Percentiles rank a stretch among this genome's conserved stretches.
Conservation (phyloP, 2,329 filamentous ascomycete species). For the Cytospora mali region DNA sequence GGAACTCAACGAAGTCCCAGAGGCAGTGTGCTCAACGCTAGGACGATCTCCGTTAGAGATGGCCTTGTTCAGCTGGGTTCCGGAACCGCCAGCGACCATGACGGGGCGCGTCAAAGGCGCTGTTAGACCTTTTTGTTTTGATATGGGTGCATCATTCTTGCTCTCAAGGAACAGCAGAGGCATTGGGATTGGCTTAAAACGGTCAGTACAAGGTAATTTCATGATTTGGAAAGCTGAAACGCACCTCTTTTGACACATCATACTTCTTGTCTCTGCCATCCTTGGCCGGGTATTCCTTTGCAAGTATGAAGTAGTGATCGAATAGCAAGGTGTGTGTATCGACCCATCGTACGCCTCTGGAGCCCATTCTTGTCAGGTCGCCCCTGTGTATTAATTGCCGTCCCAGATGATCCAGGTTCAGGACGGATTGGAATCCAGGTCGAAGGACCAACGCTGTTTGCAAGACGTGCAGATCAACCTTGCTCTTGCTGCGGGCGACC, state of each 20-base stretch:
- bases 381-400: constrained; percentile 87
- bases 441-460: constrained; percentile 81
- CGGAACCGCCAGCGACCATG: constrained; percentile 58
- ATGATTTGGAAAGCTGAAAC: not conserved
- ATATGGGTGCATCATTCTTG: constrained; percentile 85
- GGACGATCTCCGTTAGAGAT: constrained; percentile 56
- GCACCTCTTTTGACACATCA: constrained; percentile 86
- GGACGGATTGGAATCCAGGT: constrained; percentile 83
- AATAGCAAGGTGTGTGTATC: constrained; percentile 94
- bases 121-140: constrained; percentile 77
- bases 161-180: constrained; percentile 91
- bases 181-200: constrained; percentile 81
- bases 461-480: constrained; percentile 85
- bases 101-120: constrained; percentile 62
- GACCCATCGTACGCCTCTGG: constrained; percentile 87
- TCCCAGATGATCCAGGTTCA: constrained; percentile 93
- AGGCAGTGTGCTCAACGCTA: constrained; percentile 68
- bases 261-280: constrained; percentile 77
- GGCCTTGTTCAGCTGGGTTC: constrained; percentile 60
- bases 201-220: constrained; percentile 33
- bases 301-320: constrained; percentile 93
- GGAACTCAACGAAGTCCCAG: constrained; percentile 66
- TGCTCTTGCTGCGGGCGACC: constrained; percentile 89
- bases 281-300: constrained; percentile 75
- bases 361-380: constrained; percentile 85